phyloP scores from a whole-genome alignment of 768 basidiomycete genomes.

The Lyophyllum shimeji region DNA sequence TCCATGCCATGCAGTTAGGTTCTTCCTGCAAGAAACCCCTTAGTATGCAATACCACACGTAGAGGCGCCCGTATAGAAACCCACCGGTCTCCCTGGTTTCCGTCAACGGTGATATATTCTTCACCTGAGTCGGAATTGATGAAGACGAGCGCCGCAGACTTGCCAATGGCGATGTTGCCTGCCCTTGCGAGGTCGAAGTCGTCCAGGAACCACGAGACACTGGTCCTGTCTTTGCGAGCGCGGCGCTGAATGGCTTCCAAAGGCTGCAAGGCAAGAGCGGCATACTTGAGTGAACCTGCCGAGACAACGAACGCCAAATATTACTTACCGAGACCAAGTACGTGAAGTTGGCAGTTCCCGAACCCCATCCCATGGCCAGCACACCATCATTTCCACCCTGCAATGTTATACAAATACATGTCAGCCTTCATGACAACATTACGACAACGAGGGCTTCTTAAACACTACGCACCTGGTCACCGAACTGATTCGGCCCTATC shows the following conservation, averaged over 20 bases:
- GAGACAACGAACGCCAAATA: not conserved
- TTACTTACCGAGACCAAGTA: conserved; percentile 52
- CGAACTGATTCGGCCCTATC: conserved; percentile 68
- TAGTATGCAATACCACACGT: not conserved
- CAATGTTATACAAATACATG: not conserved
- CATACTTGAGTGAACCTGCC: not conserved
- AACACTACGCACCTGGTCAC: not conserved
- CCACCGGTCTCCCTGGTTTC: conserved; percentile 52
- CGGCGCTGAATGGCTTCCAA: conserved; percentile 77
- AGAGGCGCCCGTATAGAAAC: not conserved
- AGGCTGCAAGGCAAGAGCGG: conserved; percentile 40
- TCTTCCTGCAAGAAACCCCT: not conserved
- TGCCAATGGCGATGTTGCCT: conserved; percentile 42
- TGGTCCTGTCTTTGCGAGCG: conserved; percentile 62
- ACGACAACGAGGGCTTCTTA: not conserved
- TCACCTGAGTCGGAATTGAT: conserved; percentile 87
- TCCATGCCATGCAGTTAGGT: conserved; percentile 72
- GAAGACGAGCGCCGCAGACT: conserved; percentile 77
- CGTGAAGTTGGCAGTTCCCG: conserved; percentile 52
- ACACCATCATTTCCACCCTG: conserved; percentile 63
- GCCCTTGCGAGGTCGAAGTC: conserved; percentile 62
- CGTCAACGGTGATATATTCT: conserved; percentile 76
- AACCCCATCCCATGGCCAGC: conserved; percentile 81
- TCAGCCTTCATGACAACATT: not conserved
- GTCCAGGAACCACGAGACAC: conserved; percentile 67